A percentile compares a stretch with the other conserved stretches of the same genome.
Evolutionary conservation across 225 moss, liverwort and hornwort species (phyloP).

Genomic region (Sphagnum tenellum): DNA sequence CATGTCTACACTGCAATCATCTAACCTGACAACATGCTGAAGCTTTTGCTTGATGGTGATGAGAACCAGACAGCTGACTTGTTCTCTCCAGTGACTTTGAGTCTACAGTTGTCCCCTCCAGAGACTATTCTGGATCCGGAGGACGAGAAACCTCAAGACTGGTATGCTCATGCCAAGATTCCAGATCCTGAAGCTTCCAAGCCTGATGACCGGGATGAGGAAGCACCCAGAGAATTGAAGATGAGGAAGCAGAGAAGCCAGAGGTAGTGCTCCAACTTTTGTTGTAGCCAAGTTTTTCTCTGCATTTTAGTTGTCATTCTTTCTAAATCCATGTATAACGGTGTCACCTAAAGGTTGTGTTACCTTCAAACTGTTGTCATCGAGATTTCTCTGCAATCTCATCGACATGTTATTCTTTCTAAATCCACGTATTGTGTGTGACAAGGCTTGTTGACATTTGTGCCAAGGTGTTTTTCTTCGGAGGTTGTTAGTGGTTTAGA

Average conservation of each 20-base stretch:
- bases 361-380: too few species aligned
- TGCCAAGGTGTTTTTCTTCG: not conserved
- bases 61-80: constrained; percentile 71
- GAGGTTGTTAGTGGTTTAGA: not conserved
- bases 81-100: constrained; percentile 65
- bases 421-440: not conserved
- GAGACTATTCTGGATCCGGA: constrained; percentile 88
- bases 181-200: constrained; percentile 66
- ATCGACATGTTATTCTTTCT: not conserved
- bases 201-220: constrained; percentile 95
- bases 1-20: constrained; percentile 91
- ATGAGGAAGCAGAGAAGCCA: constrained; percentile 65
- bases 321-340: not conserved
- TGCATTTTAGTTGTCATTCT: not conserved
- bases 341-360: too few species aligned
- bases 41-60: constrained; percentile 79
- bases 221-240: constrained; percentile 71
- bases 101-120: constrained; percentile 61
- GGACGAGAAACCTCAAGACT: constrained; percentile 85
- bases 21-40: constrained; percentile 69
- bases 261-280: constrained; percentile 19
- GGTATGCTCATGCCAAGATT: constrained; percentile 87
- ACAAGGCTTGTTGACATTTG: not conserved
- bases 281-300: not conserved
- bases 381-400: too few species aligned